phyloP scores from a whole-genome alignment of 1,139 yeast species.

The Candida dubliniensis region DNA sequence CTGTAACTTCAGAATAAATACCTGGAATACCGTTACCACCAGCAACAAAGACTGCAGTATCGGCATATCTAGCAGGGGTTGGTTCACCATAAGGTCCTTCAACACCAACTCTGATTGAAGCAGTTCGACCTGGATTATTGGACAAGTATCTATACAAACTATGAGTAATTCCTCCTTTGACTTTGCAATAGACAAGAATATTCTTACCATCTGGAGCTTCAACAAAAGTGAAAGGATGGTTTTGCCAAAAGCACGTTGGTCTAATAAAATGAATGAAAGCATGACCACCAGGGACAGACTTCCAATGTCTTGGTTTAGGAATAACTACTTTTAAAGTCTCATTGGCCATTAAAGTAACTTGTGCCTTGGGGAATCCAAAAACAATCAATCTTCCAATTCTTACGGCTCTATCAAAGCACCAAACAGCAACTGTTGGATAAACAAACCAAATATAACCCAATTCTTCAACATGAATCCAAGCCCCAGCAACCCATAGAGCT shows the following conservation, averaged over 20 bases:
- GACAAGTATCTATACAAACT: conserved; percentile 31
- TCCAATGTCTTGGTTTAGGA: conserved; percentile 44
- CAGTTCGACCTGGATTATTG: conserved; percentile 25
- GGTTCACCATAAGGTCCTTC: conserved; percentile 46
- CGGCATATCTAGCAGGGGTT: conserved; percentile 28
- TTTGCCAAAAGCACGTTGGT: conserved; percentile 40
- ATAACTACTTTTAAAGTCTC: conserved; percentile 43
- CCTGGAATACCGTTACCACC: conserved; percentile 50
- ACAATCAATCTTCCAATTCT: conserved; percentile 32
- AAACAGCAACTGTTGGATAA: conserved; percentile 40
- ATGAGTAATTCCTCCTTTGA: conserved; percentile 41
- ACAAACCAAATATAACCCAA: conserved; percentile 42
- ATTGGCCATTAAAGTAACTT: conserved; percentile 30
- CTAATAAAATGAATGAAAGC: conserved; percentile 49
- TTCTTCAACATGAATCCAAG: conserved; percentile 42
- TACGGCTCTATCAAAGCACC: conserved; percentile 44
- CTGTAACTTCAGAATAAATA: conserved; percentile 37
- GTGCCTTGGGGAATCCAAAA: conserved; percentile 43
- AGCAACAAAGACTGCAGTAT: conserved; percentile 42
- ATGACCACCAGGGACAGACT: conserved; percentile 49
- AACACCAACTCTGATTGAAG: conserved; percentile 30
- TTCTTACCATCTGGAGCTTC: conserved; percentile 18
- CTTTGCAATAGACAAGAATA: conserved; percentile 30
- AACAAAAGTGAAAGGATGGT: conserved; percentile 33
- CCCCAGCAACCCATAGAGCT: conserved; percentile 37